These are phyloP conservation scores for Globisporangium barbulae DNA, from an alignment of 352 stramenopile genomes.

Conservation along the genomic window DNA sequence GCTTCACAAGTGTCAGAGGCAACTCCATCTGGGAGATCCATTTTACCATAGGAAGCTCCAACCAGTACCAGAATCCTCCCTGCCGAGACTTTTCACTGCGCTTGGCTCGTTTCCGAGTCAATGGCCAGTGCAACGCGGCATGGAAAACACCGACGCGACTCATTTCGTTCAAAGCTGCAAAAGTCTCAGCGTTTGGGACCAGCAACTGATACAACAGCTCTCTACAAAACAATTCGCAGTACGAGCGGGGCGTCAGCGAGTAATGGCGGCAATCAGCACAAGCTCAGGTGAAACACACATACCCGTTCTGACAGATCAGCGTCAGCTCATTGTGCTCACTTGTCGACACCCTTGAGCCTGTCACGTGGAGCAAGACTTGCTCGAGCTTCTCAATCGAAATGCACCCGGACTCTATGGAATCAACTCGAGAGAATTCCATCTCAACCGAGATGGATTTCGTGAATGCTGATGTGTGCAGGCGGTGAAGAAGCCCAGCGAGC, in stretches of 20 bases:
- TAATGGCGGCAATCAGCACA: background rate
- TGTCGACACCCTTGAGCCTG: slow-evolving; percentile 13
- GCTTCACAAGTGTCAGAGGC: slow-evolving; percentile 6
- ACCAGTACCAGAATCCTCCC: slow-evolving; percentile 35
- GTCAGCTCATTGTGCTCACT: slow-evolving; percentile 24
- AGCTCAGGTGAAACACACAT: background rate
- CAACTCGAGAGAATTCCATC: slow-evolving; percentile 20
- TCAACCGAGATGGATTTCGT: slow-evolving; percentile 22
- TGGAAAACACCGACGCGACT: slow-evolving; percentile 23
- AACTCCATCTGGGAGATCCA: slow-evolving; percentile 27
- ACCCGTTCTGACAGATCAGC: slow-evolving; percentile 27
- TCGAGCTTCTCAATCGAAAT: slow-evolving; percentile 25
- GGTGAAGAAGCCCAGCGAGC: slow-evolving; percentile 42
- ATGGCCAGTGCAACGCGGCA: slow-evolving; percentile 24
- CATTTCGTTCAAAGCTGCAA: slow-evolving; percentile 23
- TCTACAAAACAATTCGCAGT: slow-evolving; percentile 11
- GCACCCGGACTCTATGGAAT: slow-evolving; percentile 15
- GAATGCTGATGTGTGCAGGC: slow-evolving; percentile 25
- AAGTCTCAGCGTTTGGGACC: slow-evolving; percentile 27
- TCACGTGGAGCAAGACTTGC: slow-evolving; percentile 17
- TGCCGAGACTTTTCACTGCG: slow-evolving; percentile 20
- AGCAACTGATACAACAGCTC: slow-evolving; percentile 28
- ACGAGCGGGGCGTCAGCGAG: background rate
- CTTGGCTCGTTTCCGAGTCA: slow-evolving; percentile 22
- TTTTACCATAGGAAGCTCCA: slow-evolving; percentile 33